These are phyloP conservation scores for Cicer pinnatifidum DNA, from an alignment of 306 rosid species.

Conservation along the genomic window DNA sequence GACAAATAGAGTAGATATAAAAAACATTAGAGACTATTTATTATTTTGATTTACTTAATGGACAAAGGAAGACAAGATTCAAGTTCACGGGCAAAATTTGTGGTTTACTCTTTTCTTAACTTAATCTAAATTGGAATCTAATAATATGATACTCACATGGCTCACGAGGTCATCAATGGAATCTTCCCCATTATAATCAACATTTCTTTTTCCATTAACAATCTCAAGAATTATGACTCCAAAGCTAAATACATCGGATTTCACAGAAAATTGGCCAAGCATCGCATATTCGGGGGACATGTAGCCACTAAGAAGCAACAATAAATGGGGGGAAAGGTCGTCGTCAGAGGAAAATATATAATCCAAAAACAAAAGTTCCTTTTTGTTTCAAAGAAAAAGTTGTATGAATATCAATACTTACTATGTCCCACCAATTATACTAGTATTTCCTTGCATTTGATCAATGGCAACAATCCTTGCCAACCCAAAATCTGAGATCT, in stretches of 20 bases:
- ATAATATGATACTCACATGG: constrained; percentile 38
- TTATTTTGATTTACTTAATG: background rate
- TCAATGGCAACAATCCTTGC: constrained; percentile 46
- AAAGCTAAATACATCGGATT: constrained; percentile 43
- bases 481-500: constrained; percentile 47
- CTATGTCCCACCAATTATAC: constrained; percentile 49
- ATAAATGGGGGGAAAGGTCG: background rate
- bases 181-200: constrained; percentile 26
- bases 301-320: constrained; percentile 33
- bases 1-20: background rate
- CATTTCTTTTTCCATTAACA: constrained; percentile 42
- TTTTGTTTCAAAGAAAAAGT: background rate
- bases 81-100: background rate
- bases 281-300: constrained; percentile 45
- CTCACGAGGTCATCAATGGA: constrained; percentile 41
- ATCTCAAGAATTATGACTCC: constrained; percentile 47
- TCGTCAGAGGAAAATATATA: background rate
- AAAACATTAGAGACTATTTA: background rate
- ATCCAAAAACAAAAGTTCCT: background rate
- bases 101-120: constrained; percentile 1
- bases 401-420: constrained; percentile 34
- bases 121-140: background rate
- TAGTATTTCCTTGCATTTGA: constrained; percentile 46
- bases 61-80: background rate
- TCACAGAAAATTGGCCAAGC: constrained; percentile 41